Percentiles rank a stretch among this genome's conserved stretches.
Conservation (phyloP, 148 eudicot species). For the Amaranthus palmeri region DNA sequence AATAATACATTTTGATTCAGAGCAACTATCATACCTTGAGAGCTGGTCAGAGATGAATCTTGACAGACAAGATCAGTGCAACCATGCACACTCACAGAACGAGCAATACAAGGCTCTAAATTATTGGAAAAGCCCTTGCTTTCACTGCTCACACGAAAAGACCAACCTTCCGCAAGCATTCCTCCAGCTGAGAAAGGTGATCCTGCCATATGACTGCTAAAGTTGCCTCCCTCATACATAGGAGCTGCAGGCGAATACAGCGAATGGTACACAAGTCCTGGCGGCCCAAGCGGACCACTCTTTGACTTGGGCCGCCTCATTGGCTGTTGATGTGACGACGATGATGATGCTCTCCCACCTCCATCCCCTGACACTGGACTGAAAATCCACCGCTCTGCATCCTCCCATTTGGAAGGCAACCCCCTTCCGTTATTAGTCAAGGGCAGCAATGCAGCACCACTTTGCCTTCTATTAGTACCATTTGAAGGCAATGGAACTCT, state of each 20-base stretch:
- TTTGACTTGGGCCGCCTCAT: slow-evolving; percentile 71
- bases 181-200: slow-evolving; percentile 69
- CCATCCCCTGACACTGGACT: slow-evolving; percentile 75
- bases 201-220: slow-evolving; percentile 36
- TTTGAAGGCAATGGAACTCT: slow-evolving; percentile 53
- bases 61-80: slow-evolving; percentile 63
- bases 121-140: slow-evolving; percentile 30
- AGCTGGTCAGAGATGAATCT: slow-evolving; percentile 30
- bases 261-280: slow-evolving; percentile 57
- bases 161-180: slow-evolving; percentile 46
- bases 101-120: slow-evolving; percentile 64
- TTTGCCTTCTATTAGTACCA: slow-evolving; percentile 50
- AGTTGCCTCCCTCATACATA: slow-evolving; percentile 45
- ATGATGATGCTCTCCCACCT: slow-evolving; percentile 35
- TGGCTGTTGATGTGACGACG: slow-evolving; percentile 39
- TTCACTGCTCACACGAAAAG: slow-evolving; percentile 31
- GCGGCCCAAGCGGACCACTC: slow-evolving; percentile 95
- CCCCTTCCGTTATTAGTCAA: slow-evolving; percentile 55
- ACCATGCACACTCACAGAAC: slow-evolving; percentile 83
- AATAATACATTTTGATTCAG: neutral
- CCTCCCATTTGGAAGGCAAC: slow-evolving; percentile 97
- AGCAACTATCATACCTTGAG: slow-evolving; percentile 43
- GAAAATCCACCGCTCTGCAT: slow-evolving; percentile 97
- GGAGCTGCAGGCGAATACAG: slow-evolving; percentile 63
- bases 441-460: slow-evolving; percentile 50